These are phyloP conservation scores for Saccharomycopsis lassenensis DNA, from an alignment of 805 yeast species.

Conservation along the genomic window DNA sequence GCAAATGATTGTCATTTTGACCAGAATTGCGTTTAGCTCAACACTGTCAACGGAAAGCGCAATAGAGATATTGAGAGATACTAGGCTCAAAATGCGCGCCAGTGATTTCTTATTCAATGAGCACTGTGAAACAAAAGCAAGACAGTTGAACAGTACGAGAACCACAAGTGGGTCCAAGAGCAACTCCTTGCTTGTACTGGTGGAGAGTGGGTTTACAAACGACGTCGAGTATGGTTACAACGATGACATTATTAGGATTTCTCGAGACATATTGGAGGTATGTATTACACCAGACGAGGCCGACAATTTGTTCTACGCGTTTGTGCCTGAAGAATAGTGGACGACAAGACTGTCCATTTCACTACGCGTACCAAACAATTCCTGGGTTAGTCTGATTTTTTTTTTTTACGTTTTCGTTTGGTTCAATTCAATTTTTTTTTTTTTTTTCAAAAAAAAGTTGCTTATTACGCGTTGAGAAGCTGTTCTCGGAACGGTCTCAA, in stretches of 20 bases:
- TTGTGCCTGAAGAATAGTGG: conserved; percentile 22
- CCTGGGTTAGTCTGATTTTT: too few relatives aligned
- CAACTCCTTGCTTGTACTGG: conserved; percentile 21
- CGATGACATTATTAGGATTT: conserved; percentile 51
- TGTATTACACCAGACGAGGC: conserved; percentile 70
- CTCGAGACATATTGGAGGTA: conserved; percentile 58
- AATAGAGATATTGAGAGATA: conserved; percentile 27
- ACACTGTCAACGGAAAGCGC: conserved; percentile 30
- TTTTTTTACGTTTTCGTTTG: background rate
- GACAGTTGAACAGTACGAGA: conserved; percentile 26
- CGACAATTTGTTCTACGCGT: conserved; percentile 45
- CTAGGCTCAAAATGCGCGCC: conserved; percentile 19
- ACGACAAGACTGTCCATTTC: too few relatives aligned
- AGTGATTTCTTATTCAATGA: conserved; percentile 26
- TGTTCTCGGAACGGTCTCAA: too few relatives aligned
- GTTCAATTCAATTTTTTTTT: background rate
- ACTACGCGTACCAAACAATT: too few relatives aligned
- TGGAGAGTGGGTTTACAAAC: conserved; percentile 37
- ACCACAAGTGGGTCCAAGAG: conserved; percentile 26
- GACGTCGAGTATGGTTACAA: conserved; percentile 56
- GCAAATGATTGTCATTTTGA: conserved; percentile 39
- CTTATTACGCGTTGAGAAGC: too few relatives aligned
- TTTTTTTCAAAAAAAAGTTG: too few relatives aligned
- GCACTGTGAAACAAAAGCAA: conserved; percentile 36
- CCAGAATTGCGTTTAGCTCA: conserved; percentile 42